Evolutionary conservation across 1,284 basidiomycete genomes (phyloP), one percentile per base, ranked within the genome.

Genomic region (Cryptococcus sp.): DNA sequence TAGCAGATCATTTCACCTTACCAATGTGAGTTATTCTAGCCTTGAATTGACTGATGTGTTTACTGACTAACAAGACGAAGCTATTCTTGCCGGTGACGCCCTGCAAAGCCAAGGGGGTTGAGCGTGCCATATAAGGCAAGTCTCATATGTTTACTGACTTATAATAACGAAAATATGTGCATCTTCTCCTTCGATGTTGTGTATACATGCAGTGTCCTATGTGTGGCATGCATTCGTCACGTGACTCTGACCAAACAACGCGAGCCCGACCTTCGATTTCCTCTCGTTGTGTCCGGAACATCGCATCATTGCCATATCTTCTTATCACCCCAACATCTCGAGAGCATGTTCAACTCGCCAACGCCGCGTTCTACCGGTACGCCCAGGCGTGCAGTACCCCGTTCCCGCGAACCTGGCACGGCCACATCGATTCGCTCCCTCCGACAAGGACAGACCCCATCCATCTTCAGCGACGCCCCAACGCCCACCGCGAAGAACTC

Each of bases 341-440:
- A 48, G 18, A 33, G 28, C 35, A 73, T 73, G 71, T 73, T 75
- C 70, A 69, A 62, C 63, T 67, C 72, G 12, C 69, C 71, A 4
- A 61, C 70, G 28, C 60, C 65, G 3, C 62, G 69, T n/a, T 58
- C 64, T 12, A 33, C 28, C 28, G 28, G 28, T 9, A 71, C 72
- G 0, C 70, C 72, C 7, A 57, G 70, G 11, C 59, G 65, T 28
- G 61, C 56, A 23, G 53, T 36, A 18, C 54, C 61, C 15, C 46
- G 61, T n/a, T 28, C 48, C 7, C 38, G 58, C 40, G 52, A 59
- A 33, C 28, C 28, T 9, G 9, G 28, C 21, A 54, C 62, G 23
- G 20, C 56, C 37, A 60, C 69, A 45, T n/a, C 65, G 28, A 57
- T 59, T 23, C 55, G 60, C 36, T 48, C 55, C 3, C 28, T 33